phyloP scores from a whole-genome alignment of 495 filamentous ascomycete species.

The Penicillium roqueforti region DNA sequence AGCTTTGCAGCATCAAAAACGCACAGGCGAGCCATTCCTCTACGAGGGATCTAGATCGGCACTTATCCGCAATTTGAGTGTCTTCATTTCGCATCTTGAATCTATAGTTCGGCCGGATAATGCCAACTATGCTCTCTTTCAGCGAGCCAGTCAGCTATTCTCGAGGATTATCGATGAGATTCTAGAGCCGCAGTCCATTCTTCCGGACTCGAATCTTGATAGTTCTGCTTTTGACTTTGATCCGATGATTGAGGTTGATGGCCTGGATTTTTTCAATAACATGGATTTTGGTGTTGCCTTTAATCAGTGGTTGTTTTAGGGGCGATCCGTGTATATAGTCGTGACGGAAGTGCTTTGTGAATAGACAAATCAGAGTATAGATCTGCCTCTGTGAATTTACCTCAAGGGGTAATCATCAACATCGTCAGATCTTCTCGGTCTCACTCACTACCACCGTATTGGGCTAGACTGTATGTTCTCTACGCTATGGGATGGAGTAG shows the following conservation, averaged over 20 bases:
- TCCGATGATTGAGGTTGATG: slow-evolving; percentile 18
- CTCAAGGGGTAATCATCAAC: neutral
- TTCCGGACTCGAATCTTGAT: neutral
- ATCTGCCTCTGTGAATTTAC: neutral
- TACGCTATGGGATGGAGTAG: neutral
- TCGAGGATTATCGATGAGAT: slow-evolving; percentile 33
- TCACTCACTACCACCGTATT: slow-evolving; percentile 12
- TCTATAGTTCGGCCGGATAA: slow-evolving; percentile 20
- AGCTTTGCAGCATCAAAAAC: slow-evolving; percentile 40
- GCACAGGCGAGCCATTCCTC: slow-evolving; percentile 35
- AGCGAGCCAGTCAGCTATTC: slow-evolving; percentile 26
- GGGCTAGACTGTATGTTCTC: neutral
- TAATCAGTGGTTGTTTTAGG: slow-evolving; percentile 32
- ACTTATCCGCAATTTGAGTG: slow-evolving; percentile 56
- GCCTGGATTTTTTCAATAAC: slow-evolving; percentile 23
- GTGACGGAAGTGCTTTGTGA: neutral
- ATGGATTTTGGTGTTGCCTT: slow-evolving; percentile 27
- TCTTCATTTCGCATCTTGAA: slow-evolving; percentile 44
- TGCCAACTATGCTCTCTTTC: slow-evolving; percentile 26
- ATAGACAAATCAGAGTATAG: neutral
- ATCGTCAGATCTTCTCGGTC: neutral
- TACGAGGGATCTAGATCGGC: slow-evolving; percentile 47
- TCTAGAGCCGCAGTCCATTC: slow-evolving; percentile 24
- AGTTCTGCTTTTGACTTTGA: slow-evolving; percentile 12
- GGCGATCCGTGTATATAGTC: neutral